phyloP scores from a whole-genome alignment of 208 protist genomes.

The Leishmania arabica region DNA sequence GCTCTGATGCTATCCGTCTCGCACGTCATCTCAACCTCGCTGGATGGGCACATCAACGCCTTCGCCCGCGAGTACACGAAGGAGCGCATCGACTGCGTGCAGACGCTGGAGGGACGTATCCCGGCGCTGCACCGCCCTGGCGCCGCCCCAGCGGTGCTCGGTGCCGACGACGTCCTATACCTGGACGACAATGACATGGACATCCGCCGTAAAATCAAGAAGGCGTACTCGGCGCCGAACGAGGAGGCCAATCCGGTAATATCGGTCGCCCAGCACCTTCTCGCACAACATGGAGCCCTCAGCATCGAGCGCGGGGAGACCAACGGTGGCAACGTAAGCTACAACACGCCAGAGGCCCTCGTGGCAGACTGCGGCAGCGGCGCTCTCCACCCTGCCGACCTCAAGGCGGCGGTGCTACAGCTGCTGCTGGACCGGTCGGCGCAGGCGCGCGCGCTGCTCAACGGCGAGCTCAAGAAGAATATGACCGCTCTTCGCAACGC shows the following conservation, averaged over 20 bases:
- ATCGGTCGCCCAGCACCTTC: slow-evolving; percentile 75
- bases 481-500: slow-evolving; percentile 58
- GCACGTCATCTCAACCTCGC: slow-evolving; percentile 61
- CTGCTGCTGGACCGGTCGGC: slow-evolving; percentile 45
- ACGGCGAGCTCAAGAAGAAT: slow-evolving; percentile 68
- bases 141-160: slow-evolving; percentile 63
- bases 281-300: slow-evolving; percentile 36
- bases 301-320: slow-evolving; percentile 57
- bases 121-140: slow-evolving; percentile 88
- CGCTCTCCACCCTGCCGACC: slow-evolving; percentile 89
- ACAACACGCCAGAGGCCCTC: slow-evolving; percentile 40
- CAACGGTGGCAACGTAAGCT: slow-evolving; percentile 68
- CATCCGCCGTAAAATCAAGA: slow-evolving; percentile 96
- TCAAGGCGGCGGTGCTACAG: slow-evolving; percentile 91
- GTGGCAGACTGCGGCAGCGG: slow-evolving; percentile 66
- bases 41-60: slow-evolving; percentile 44
- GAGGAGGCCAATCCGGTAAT: slow-evolving; percentile 92
- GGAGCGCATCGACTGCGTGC: slow-evolving; percentile 37
- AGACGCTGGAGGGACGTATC: slow-evolving; percentile 43
- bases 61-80: slow-evolving; percentile 60
- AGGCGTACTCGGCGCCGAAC: slow-evolving; percentile 93
- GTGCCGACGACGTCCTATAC: slow-evolving; percentile 96
- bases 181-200: slow-evolving; percentile 96
- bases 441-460: slow-evolving; percentile 40
- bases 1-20: slow-evolving; percentile 62